Base-by-base conservation (phyloP, 345 rosid species). In the Pistacia atlantica region DNA sequence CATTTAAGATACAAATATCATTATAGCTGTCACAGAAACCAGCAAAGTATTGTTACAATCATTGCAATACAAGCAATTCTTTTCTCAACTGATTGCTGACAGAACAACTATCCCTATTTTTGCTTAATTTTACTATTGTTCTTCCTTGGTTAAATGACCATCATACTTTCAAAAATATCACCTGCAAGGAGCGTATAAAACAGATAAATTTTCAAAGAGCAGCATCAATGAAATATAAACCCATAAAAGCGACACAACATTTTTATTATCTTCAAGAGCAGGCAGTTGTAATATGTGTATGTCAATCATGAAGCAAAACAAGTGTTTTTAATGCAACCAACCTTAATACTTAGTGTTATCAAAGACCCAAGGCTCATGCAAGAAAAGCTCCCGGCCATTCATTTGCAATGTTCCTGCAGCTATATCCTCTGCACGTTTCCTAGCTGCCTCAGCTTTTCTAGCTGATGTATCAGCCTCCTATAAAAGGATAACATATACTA, bases 371-470 rank as follows among this genome's bases (percentile, higher is more conserved):
- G 98, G 98, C 77, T 92, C 90, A 49, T 86, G 95, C 80, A 83
- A 64, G 88, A 92, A 94, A 77, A 94, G 92, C 87, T 94, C 98
- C 14, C 97, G 88, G 17, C 98, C 98, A 49, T 90, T 94, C 98
- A 90, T 92, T 65, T 72, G 92, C 67, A 87, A 90, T 14, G 85
- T 87, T 48, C 95, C 93, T 11, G 95, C 80, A 13, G 93, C 97
- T 78, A 95, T 91, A 76, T 88, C 97, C 76, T 95, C 85, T 6
- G 88, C 83, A 11, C 97, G 97, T 82, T 90, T 92, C 86, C 92
- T 91, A 16, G 87, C 90, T 64, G 89, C 90, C 87, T 90, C 97
- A 17, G 93, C 97, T 83, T 83, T 82, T 80, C 86, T 87, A 18
- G 90, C 90, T 7, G 87, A 83, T 33, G 83, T 71, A 48, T 91